phyloP scores from a whole-genome alignment of 139 green algal genomes.

The Chlorella sp. region DNA sequence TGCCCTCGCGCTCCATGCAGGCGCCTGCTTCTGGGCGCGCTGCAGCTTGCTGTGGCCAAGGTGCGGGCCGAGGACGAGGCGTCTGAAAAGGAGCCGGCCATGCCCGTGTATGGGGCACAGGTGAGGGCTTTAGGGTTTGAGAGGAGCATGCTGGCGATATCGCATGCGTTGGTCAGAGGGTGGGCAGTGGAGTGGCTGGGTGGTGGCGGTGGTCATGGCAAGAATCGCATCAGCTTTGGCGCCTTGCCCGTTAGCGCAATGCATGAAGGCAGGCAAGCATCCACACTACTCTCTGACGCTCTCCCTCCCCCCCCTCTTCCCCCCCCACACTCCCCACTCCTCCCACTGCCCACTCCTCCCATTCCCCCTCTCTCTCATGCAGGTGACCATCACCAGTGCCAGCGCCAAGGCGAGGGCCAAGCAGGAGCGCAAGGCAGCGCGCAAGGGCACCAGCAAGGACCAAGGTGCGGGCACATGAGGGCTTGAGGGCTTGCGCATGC shows the following conservation, averaged over 20 bases:
- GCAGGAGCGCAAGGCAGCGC: conserved; percentile 63
- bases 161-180: neutral
- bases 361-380: too few species aligned
- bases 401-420: conserved; percentile 57
- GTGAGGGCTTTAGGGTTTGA: conserved; percentile 1
- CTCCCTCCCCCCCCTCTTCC: too few species aligned
- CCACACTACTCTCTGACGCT: too few species aligned
- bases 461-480: conserved; percentile 7
- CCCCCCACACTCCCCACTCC: neutral
- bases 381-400: conserved; percentile 46
- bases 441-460: conserved; percentile 13
- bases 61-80: conserved; percentile 13
- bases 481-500: too few species aligned
- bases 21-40: conserved; percentile 15
- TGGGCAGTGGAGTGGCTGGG: too few species aligned
- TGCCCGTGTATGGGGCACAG: conserved; percentile 24
- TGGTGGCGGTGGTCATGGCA: too few species aligned
- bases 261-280: too few species aligned
- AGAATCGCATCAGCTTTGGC: too few species aligned
- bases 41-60: conserved; percentile 17
- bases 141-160: neutral
- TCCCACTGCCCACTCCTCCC: too few species aligned
- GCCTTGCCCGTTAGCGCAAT: too few species aligned
- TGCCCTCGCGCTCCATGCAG: conserved; percentile 3
- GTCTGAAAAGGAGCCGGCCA: conserved; percentile 2